phyloP scores from a whole-genome alignment of 1,284 basidiomycete species.

The Mycena citricolor region DNA sequence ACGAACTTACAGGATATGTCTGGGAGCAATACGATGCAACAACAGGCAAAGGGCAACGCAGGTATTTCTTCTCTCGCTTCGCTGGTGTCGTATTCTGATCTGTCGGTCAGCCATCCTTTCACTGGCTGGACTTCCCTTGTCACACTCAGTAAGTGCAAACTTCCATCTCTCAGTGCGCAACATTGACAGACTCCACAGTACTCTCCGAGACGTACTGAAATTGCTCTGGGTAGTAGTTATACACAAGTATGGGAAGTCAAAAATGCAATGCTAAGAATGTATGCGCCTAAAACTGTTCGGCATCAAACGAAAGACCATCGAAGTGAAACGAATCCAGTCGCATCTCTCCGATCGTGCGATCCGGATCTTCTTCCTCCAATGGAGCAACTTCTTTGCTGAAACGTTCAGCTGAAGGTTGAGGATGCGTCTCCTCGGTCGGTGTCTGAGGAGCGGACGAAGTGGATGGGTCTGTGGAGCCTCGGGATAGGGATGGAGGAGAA shows the following conservation, averaged over 20 bases:
- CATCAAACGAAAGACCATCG: constrained; percentile 64
- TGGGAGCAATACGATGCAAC: constrained; percentile 94
- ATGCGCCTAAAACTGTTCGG: constrained; percentile 42
- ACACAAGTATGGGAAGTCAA: constrained; percentile 4
- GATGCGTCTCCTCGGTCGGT: constrained; percentile 28
- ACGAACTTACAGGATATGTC: constrained; percentile 86
- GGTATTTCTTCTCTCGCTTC: constrained; percentile 36
- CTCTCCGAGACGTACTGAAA: constrained; percentile 23
- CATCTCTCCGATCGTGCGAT: constrained; percentile 45
- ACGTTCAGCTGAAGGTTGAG: constrained; percentile 10
- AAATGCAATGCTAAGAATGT: constrained; percentile 6
- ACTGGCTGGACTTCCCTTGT: constrained; percentile 91
- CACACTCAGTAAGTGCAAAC: constrained; percentile 59
- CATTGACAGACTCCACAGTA: constrained; percentile 11
- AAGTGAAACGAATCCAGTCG: constrained; percentile 68
- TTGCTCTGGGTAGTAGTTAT: constrained; percentile 10
- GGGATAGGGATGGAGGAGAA: constrained; percentile 26
- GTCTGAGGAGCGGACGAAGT: constrained; percentile 27
- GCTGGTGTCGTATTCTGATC: too few species aligned
- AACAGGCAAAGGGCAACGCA: constrained; percentile 82
- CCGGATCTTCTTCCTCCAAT: constrained; percentile 26
- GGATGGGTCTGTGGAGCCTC: constrained; percentile 28
- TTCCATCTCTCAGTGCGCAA: background rate
- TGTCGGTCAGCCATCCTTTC: constrained; percentile 89
- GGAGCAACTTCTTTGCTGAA: constrained; percentile 9